These are phyloP conservation scores for Tylopilus sp. DNA, from an alignment of 1,284 basidiomycete genomes.

Conservation along the genomic window DNA sequence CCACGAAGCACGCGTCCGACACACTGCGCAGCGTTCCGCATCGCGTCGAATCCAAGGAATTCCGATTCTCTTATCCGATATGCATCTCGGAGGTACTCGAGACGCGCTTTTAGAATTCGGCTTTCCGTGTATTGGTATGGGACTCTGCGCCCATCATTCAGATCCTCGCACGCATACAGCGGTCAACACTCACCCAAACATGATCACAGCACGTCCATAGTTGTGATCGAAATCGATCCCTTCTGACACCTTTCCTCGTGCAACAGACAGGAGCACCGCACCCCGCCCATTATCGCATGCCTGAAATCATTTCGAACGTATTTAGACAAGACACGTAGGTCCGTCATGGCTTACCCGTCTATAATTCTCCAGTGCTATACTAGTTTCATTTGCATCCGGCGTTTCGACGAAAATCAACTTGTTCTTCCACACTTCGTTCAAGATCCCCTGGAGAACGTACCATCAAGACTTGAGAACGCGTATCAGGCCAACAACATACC, in stretches of 20 bases:
- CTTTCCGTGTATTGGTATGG: conserved; percentile 99
- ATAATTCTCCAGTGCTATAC: conserved; percentile 96
- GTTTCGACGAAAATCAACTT: conserved; percentile 99
- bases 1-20: conserved; percentile 96
- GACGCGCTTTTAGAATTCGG: conserved; percentile 91
- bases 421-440: conserved; percentile 99
- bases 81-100: conserved; percentile 97
- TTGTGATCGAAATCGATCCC: conserved; percentile 99
- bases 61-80: conserved; percentile 98
- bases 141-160: conserved; percentile 50
- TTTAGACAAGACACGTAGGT: background rate
- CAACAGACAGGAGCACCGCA: conserved; percentile 93
- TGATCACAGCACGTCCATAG: conserved; percentile 97
- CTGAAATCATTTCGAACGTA: conserved; percentile 37
- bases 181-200: conserved; percentile 77
- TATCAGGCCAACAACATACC: conserved; percentile 48
- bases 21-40: conserved; percentile 98
- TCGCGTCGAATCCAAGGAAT: conserved; percentile 98
- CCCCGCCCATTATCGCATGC: conserved; percentile 99
- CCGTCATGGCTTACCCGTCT: conserved; percentile 59
- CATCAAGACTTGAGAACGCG: conserved; percentile 1
- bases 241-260: conserved; percentile 98
- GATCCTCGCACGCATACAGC: background rate
- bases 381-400: conserved; percentile 98
- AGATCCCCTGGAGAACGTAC: conserved; percentile 67